A percentile compares a stretch with the other conserved stretches of the same genome.
These are phyloP conservation scores for Pestalotiopsis sp. DNA, from an alignment of 2,329 filamentous ascomycete genomes.

Conservation along the genomic window DNA sequence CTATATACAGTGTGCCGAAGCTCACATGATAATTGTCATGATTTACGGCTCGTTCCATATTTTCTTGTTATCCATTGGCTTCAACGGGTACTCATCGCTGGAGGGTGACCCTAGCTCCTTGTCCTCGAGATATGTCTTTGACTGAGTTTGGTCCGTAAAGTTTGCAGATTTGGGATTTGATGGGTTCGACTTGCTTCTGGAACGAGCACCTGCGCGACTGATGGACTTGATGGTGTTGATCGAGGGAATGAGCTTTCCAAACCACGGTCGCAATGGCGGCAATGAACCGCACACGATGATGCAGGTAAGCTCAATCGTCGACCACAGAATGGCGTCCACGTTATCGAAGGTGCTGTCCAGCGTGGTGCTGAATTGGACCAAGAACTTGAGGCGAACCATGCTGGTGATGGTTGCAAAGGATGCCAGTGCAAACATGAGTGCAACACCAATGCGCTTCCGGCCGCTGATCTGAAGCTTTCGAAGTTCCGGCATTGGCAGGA, in stretches of 20 bases:
- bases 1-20: background rate
- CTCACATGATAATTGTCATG: background rate
- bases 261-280: slow-evolving; percentile 24
- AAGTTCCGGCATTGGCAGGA: slow-evolving; percentile 55
- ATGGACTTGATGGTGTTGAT: slow-evolving; percentile 6
- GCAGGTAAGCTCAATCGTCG: slow-evolving; percentile 27
- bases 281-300: slow-evolving; percentile 30
- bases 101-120: background rate
- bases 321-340: slow-evolving; percentile 25
- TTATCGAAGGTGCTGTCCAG: slow-evolving; percentile 26
- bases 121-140: background rate
- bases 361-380: slow-evolving; percentile 21
- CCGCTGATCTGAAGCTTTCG: slow-evolving; percentile 57
- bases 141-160: background rate
- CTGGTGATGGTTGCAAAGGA: slow-evolving; percentile 35
- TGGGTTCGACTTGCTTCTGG: background rate
- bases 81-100: slow-evolving; percentile 3
- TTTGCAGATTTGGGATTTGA: background rate
- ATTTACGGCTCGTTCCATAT: slow-evolving; percentile 3
- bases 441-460: slow-evolving; percentile 68
- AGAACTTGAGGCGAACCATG: slow-evolving; percentile 25
- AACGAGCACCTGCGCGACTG: background rate
- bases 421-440: slow-evolving; percentile 69
- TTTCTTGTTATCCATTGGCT: background rate
- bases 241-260: slow-evolving; percentile 20